Conservation (phyloP, 345 rosid genomes). For the Dimocarpus longan region DNA sequence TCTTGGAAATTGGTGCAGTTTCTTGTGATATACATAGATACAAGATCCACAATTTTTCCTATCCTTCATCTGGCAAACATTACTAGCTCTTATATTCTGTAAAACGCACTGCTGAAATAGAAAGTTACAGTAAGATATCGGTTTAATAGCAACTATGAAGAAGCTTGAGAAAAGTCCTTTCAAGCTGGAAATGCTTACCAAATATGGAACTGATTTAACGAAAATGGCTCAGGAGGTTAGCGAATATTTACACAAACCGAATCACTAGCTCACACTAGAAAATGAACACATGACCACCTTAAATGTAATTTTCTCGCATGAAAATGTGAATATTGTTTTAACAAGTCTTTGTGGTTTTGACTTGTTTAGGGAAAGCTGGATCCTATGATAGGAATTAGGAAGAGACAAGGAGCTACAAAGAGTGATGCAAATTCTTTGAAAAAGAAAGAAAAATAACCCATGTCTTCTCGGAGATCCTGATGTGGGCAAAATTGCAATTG, state of each 20-base stretch:
- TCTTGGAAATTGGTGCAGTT: background rate
- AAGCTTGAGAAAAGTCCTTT: slow-evolving; percentile 14
- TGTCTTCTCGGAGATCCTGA: slow-evolving; percentile 38
- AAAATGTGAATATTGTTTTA: background rate
- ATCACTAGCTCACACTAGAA: no score
- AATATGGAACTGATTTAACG: slow-evolving; percentile 25
- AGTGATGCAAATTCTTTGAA: slow-evolving; percentile 26
- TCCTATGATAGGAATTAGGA: slow-evolving; percentile 28
- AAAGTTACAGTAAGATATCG: background rate
- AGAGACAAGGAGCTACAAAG: slow-evolving; percentile 16
- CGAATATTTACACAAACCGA: background rate
- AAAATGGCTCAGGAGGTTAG: slow-evolving; percentile 12
- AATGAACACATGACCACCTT: background rate
- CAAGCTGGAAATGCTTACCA: background rate
- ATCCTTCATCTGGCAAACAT: background rate
- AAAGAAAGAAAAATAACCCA: slow-evolving; percentile 35
- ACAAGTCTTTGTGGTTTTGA: background rate
- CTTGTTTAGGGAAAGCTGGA: slow-evolving; percentile 25
- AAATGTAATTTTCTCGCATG: no score
- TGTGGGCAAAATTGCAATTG: slow-evolving; percentile 39
- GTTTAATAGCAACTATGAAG: slow-evolving; percentile 8
- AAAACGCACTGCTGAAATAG: background rate
- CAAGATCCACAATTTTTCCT: background rate
- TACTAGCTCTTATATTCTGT: no score
- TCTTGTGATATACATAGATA: background rate